These are phyloP conservation scores for Ceratocystis cacaofunesta DNA, from an alignment of 2,329 filamentous ascomycete genomes.

Conservation along the genomic window DNA sequence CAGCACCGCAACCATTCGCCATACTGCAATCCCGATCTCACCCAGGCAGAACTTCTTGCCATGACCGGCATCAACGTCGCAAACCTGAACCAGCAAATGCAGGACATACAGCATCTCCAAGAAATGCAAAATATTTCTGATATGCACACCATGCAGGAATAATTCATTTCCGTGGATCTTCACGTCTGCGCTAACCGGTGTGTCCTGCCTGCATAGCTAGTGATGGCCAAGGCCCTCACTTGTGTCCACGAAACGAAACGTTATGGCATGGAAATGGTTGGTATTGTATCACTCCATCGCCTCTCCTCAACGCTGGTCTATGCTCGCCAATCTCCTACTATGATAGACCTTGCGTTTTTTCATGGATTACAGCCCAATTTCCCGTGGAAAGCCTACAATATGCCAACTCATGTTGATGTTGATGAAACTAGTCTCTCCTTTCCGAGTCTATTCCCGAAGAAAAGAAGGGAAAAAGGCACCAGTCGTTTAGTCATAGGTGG, in stretches of 20 bases:
- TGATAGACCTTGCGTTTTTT: background rate
- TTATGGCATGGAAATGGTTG: background rate
- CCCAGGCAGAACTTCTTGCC: constrained; percentile 16
- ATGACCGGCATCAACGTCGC: constrained; percentile 16
- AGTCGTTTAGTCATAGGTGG: background rate
- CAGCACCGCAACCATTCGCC: constrained; percentile 19
- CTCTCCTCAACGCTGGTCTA: background rate
- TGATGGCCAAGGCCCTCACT: background rate
- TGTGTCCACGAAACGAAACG: background rate
- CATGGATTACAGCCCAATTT: background rate
- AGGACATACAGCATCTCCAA: constrained; percentile 13
- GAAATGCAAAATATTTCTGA: constrained; percentile 15
- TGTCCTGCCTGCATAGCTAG: background rate
- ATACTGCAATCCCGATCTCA: constrained; percentile 19
- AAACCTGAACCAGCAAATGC: constrained; percentile 13
- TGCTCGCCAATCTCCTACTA: background rate
- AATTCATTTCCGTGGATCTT: background rate
- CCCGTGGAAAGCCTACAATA: background rate
- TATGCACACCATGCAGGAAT: constrained; percentile 16
- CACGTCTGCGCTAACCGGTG: background rate
- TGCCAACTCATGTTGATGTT: background rate
- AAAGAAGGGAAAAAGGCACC: background rate
- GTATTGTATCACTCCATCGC: background rate
- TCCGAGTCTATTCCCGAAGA: background rate
- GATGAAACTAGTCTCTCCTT: background rate